Evolutionary conservation across 2,329 filamentous ascomycete species (phyloP), one percentile per base, ranked within the genome.

Genomic region (Graphiopsis chlorocephala): DNA sequence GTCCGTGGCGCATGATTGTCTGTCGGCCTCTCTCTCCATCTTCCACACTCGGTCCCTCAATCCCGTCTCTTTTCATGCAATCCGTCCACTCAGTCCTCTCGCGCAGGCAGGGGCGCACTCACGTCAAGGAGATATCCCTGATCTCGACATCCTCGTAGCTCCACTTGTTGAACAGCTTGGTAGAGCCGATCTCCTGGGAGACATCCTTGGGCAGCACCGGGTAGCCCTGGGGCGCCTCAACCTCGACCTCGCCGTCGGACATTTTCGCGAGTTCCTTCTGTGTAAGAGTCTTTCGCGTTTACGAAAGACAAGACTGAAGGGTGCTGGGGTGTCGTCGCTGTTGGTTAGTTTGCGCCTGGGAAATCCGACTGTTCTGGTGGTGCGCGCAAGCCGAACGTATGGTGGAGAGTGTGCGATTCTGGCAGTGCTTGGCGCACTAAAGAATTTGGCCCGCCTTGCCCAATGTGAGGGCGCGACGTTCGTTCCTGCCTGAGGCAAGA

Each of bases 121-220:
- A 99, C 95, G 94, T 98, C 86, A 99, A 88, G 78, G 95, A 99
- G 85, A 99, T 98, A 82, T 99, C 95, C 83, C 94, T 90, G 84
- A 99, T 95, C 88, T 99, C 95, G 80, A 99, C 94, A 89, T 98
- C 92, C 82, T 95, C 95, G 85, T 98, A 99, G 84, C 84, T 89
- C 89, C 93, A 97, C 85, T 96, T 96, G 90, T 95, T 96, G 89
- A 97, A 96, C 77, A 97, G 88, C 90, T 96, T 96, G 82, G 95
- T 87, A 84, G 86, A 90, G 83, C 93, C 93, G 84, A 95, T 89
- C 85, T 96, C 92, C 77, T 88, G 86, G 78, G 88, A 85, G 80
- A 96, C 90, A 74, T 97, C 93, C 89, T 96, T 97, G 83, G 94
- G 93, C 74, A 97, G 90, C 81, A 93, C 88, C 79, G 87, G 84